phyloP scores from a whole-genome alignment of 108 stramenopile species.

The Pseudonitzschia multiseries region DNA sequence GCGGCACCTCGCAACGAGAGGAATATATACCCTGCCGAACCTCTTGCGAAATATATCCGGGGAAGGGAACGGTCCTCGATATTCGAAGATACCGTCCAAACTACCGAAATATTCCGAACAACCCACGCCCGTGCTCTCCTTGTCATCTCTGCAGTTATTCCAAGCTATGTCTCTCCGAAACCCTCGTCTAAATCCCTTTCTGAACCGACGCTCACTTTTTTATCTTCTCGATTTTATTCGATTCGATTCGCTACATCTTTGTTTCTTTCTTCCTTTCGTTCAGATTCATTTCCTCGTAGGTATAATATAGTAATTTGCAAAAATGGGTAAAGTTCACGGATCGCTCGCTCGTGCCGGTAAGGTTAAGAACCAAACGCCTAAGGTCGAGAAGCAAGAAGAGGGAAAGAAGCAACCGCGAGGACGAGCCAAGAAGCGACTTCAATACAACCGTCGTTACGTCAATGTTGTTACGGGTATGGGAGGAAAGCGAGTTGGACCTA shows the following conservation, averaged over 20 bases:
- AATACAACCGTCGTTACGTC: slow-evolving; percentile 99
- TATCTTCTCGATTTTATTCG: not conserved
- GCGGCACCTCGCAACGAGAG: too few species aligned
- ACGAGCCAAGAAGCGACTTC: slow-evolving; percentile 99
- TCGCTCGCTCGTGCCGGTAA: slow-evolving; percentile 99
- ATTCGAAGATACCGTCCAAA: too few species aligned
- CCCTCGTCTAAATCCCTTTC: too few species aligned
- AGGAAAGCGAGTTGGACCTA: slow-evolving; percentile 97
- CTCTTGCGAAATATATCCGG: too few species aligned
- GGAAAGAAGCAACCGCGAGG: slow-evolving; percentile 97
- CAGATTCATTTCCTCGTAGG: not conserved
- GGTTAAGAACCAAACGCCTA: slow-evolving; percentile 99
- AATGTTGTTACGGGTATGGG: slow-evolving; percentile 98
- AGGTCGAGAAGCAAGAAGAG: slow-evolving; percentile 93
- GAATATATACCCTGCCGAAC: too few species aligned
- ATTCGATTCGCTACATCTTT: too few species aligned
- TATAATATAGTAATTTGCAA: slow-evolving; percentile 20
- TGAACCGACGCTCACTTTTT: too few species aligned
- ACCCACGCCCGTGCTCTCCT: too few species aligned
- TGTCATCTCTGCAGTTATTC: too few species aligned
- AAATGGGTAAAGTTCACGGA: slow-evolving; percentile 99
- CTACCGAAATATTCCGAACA: too few species aligned
- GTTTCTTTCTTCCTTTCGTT: not conserved
- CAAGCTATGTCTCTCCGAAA: too few species aligned
- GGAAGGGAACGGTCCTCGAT: too few species aligned